These are phyloP conservation scores for Steccherinum ochraceum DNA, from an alignment of 768 basidiomycete species.

Conservation along the genomic window DNA sequence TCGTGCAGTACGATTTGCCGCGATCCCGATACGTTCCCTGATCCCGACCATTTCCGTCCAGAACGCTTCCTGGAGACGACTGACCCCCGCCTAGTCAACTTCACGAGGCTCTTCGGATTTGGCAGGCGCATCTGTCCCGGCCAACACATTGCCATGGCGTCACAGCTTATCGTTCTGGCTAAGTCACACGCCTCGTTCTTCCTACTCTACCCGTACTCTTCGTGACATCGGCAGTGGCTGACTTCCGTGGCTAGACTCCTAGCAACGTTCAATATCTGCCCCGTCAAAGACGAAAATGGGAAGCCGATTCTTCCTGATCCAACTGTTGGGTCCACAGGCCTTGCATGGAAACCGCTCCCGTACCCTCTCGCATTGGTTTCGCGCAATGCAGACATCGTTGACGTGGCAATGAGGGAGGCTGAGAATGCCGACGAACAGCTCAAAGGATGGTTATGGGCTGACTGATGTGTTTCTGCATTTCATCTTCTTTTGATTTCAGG, in stretches of 20 bases:
- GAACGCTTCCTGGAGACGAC: constrained; percentile 15
- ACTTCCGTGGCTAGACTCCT: too few relatives aligned
- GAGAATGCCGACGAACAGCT: neutral
- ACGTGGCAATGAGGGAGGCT: too few relatives aligned
- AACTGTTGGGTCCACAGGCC: neutral
- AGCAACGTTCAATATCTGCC: neutral
- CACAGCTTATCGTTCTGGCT: neutral
- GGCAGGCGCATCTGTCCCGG: constrained; percentile 17
- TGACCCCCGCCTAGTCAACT: constrained; percentile 9
- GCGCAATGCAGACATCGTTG: neutral
- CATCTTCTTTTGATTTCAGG: too few relatives aligned
- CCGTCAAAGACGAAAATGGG: neutral
- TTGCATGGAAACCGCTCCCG: neutral
- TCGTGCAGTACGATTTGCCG: too few relatives aligned
- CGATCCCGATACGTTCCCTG: too few relatives aligned
- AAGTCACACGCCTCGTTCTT: too few relatives aligned
- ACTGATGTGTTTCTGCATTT: too few relatives aligned
- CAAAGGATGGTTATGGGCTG: neutral
- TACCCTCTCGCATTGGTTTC: neutral
- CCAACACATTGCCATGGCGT: constrained; percentile 9
- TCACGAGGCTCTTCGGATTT: constrained; percentile 16
- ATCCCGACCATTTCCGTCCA: constrained; percentile 18
- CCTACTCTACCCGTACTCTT: too few relatives aligned
- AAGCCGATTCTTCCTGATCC: neutral
- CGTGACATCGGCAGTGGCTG: too few relatives aligned